phyloP scores from a whole-genome alignment of 1,139 yeast genomes.

The Yamadazyma membranifaciens region DNA sequence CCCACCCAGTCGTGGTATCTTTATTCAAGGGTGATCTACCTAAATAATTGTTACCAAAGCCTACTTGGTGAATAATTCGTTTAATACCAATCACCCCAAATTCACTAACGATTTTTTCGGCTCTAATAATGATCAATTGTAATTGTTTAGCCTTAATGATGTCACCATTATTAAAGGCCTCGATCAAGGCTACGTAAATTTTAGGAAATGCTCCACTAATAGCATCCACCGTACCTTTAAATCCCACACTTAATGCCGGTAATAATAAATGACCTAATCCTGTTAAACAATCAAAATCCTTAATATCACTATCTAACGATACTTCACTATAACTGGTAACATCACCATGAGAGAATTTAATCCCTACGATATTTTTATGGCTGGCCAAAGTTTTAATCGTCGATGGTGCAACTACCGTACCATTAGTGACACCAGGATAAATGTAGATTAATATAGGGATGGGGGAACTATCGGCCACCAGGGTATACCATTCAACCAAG shows the following conservation, averaged over 20 bases:
- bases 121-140: constrained; percentile 21
- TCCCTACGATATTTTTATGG: constrained; percentile 48
- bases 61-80: constrained; percentile 30
- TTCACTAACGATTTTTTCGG: constrained; percentile 20
- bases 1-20: constrained; percentile 18
- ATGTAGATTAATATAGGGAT: constrained; percentile 49
- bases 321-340: constrained; percentile 29
- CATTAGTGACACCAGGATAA: constrained; percentile 49
- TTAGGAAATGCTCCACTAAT: constrained; percentile 46
- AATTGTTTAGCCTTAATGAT: constrained; percentile 16
- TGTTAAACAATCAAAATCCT: constrained; percentile 19
- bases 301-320: constrained; percentile 33
- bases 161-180: constrained; percentile 19
- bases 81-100: constrained; percentile 26
- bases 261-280: constrained; percentile 27
- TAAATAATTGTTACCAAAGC: constrained; percentile 34
- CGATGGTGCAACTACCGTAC: constrained; percentile 27
- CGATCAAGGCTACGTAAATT: constrained; percentile 22
- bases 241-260: constrained; percentile 23
- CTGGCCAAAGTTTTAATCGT: constrained; percentile 28
- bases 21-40: constrained; percentile 33
- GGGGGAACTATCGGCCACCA: constrained; percentile 42
- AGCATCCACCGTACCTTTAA: constrained; percentile 25
- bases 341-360: constrained; percentile 43
- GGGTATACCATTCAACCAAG: constrained; percentile 39